A percentile compares a stretch with the other conserved stretches of the same genome.
Evolutionary conservation across 208 protist genomes (phyloP).

Genomic region (Wallacemonas sp.): DNA sequence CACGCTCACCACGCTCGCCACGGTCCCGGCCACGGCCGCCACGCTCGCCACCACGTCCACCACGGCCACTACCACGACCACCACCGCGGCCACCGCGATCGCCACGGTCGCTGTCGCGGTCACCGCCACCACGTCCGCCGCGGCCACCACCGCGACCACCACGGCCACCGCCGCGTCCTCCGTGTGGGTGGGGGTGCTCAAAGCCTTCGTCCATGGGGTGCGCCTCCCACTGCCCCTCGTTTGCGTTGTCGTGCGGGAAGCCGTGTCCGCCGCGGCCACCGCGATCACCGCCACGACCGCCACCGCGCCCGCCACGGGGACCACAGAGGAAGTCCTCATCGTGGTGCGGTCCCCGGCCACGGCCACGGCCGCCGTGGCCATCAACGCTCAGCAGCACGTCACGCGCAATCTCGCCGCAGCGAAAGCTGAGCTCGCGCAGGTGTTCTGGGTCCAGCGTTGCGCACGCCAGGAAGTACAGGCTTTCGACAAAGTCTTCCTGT

Average conservation of each 20-base stretch:
- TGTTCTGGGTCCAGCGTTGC: conserved; percentile 32
- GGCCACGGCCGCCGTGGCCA: conserved; percentile 8
- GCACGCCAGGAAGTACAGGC: conserved; percentile 35
- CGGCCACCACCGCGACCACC: not conserved
- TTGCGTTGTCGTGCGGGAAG: too few species aligned
- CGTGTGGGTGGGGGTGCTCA: too few species aligned
- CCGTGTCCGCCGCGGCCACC: too few species aligned
- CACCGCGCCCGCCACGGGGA: conserved; percentile 5
- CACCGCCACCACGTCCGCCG: not conserved
- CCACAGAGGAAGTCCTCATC: conserved; percentile 3
- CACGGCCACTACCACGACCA: conserved; percentile 9
- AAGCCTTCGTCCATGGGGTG: too few species aligned
- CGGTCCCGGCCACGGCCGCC: not conserved
- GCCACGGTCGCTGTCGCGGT: not conserved
- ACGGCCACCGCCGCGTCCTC: not conserved
- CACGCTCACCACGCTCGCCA: not conserved
- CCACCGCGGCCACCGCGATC: conserved; percentile 1
- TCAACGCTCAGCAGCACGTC: conserved; percentile 19
- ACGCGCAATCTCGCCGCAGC: conserved; percentile 19
- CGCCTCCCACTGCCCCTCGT: too few species aligned
- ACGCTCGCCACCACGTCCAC: not conserved
- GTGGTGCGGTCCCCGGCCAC: not conserved
- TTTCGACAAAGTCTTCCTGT: conserved; percentile 35
- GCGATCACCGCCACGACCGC: conserved; percentile 5
- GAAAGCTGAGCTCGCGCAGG: conserved; percentile 34